Percentiles rank a stretch among this genome's conserved stretches.
phyloP scores from a whole-genome alignment of 345 rosid genomes.

The Salix viminalis region DNA sequence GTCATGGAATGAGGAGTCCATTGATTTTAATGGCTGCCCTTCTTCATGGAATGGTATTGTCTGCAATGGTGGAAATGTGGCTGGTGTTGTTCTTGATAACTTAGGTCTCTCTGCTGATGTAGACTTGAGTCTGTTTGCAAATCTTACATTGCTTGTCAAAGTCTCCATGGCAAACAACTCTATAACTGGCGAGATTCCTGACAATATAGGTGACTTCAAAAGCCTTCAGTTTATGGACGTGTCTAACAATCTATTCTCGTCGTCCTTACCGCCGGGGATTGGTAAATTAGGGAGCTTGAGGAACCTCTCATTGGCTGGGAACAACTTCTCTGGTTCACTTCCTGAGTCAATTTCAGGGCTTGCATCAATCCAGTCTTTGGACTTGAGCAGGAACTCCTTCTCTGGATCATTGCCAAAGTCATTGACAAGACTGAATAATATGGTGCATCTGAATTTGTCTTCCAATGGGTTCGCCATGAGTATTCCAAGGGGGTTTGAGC shows the following conservation, averaged over 20 bases:
- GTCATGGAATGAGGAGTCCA: slow-evolving; percentile 96
- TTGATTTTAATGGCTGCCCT: slow-evolving; percentile 93
- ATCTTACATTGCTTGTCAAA: slow-evolving; percentile 81
- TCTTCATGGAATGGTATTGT: slow-evolving; percentile 95
- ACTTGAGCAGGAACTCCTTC: slow-evolving; percentile 76
- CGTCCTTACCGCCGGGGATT: slow-evolving; percentile 52
- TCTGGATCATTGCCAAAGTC: slow-evolving; percentile 66
- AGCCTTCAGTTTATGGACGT: slow-evolving; percentile 77
- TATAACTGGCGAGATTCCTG: slow-evolving; percentile 63
- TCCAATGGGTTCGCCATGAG: slow-evolving; percentile 54
- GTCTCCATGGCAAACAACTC: slow-evolving; percentile 92
- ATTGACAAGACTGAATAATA: slow-evolving; percentile 53
- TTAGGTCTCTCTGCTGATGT: slow-evolving; percentile 70
- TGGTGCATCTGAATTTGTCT: slow-evolving; percentile 68
- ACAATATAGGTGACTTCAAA: slow-evolving; percentile 53
- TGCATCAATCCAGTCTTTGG: slow-evolving; percentile 68
- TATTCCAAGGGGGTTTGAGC: slow-evolving; percentile 77
- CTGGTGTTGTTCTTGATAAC: slow-evolving; percentile 79
- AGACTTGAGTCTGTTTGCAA: slow-evolving; percentile 73
- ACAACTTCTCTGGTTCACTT: slow-evolving; percentile 80
- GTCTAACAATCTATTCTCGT: slow-evolving; percentile 71
- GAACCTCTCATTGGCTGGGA: slow-evolving; percentile 80
- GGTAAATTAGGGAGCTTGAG: slow-evolving; percentile 58
- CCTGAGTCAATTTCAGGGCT: slow-evolving; percentile 71
- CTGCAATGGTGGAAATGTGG: slow-evolving; percentile 86